phyloP scores from a whole-genome alignment of 2,329 filamentous ascomycete genomes.

The Davidsoniella virescens region DNA sequence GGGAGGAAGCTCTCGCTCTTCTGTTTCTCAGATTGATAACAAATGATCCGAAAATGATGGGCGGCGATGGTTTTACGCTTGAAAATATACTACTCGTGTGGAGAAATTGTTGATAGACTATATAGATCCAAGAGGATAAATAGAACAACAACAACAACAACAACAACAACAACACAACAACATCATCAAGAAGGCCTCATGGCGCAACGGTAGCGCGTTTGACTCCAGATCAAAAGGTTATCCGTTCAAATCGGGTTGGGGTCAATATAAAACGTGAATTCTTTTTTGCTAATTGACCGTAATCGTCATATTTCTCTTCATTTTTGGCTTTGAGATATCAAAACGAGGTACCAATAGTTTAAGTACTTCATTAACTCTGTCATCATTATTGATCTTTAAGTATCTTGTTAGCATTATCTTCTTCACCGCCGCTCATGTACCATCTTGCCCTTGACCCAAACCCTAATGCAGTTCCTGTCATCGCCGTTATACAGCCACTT shows the following conservation, averaged over 20 bases:
- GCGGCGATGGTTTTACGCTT: no score
- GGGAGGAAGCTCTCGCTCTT: no score
- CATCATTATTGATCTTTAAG: background rate
- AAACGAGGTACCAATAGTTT: no score
- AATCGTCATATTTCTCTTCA: no score
- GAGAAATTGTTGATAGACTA: no score
- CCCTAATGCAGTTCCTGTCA: constrained; percentile 72
- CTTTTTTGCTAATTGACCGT: background rate
- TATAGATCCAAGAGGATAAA: no score
- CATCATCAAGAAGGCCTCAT: constrained; percentile 3
- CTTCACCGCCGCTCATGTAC: constrained; percentile 46
- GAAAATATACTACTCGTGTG: no score
- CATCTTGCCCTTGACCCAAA: constrained; percentile 76
- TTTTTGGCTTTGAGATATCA: no score
- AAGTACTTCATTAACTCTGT: background rate
- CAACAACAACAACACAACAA: no score
- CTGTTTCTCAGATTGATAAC: no score
- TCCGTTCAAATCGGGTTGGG: constrained; percentile 4
- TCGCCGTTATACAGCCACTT: constrained; percentile 95
- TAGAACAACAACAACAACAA: no score
- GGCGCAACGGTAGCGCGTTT: constrained; percentile 13
- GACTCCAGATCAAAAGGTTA: constrained; percentile 12
- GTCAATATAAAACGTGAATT: background rate
- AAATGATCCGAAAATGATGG: no score
- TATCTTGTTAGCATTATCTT: background rate